phyloP scores from a whole-genome alignment of 805 yeast genomes.

The Candida oleophila region DNA sequence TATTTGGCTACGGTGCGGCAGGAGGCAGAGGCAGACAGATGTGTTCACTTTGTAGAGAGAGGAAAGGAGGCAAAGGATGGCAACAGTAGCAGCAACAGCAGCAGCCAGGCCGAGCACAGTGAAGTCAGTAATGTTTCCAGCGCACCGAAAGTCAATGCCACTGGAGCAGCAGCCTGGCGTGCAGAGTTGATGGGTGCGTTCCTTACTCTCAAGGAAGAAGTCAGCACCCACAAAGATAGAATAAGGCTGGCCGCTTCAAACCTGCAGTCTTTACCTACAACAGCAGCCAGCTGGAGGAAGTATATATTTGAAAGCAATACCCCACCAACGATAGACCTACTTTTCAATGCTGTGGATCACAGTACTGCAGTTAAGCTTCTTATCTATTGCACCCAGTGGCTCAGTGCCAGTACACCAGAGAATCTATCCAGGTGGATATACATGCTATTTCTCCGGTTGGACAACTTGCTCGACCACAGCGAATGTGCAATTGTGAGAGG shows the following conservation, averaged over 20 bases:
- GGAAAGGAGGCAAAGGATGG: not conserved
- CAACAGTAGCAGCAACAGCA: not conserved
- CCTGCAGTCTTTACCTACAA: constrained; percentile 10
- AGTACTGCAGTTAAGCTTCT: constrained; percentile 33
- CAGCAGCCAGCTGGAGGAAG: constrained; percentile 32
- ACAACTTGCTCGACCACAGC: constrained; percentile 28
- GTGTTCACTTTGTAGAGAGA: constrained; percentile 12
- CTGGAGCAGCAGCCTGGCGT: constrained; percentile 9
- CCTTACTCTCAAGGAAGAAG: constrained; percentile 7
- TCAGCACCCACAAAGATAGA: constrained; percentile 1
- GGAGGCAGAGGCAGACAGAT: constrained; percentile 28
- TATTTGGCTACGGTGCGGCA: constrained; percentile 28
- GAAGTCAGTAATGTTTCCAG: not conserved
- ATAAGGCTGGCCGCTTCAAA: not conserved
- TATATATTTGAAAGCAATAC: constrained; percentile 20
- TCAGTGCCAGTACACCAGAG: constrained; percentile 26
- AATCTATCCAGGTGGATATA: constrained; percentile 37
- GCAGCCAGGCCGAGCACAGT: not conserved
- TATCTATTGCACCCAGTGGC: constrained; percentile 37
- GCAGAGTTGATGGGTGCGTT: constrained; percentile 9
- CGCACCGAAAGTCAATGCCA: too few species aligned
- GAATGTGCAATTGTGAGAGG: constrained; percentile 36
- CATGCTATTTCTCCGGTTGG: constrained; percentile 32
- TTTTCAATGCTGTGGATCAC: constrained; percentile 24
- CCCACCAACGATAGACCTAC: constrained; percentile 27